Conservation (phyloP, 345 rosid genomes). For the Eucalyptus sideroxylon region DNA sequence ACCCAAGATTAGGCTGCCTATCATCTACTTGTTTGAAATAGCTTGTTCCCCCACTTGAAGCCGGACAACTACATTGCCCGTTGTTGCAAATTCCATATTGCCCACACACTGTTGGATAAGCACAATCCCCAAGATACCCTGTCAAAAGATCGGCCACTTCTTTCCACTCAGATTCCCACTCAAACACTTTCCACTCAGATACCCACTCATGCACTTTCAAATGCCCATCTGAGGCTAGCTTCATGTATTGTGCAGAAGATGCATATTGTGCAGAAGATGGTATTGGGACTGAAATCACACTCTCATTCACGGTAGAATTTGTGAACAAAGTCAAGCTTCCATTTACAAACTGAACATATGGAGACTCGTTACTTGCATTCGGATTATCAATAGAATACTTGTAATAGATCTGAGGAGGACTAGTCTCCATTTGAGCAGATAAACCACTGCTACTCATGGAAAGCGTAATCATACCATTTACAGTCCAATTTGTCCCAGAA, state of each 20-base stretch:
- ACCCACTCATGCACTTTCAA: background rate
- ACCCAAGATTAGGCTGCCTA: constrained; percentile 5
- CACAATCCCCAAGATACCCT: background rate
- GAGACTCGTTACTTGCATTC: background rate
- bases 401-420: background rate
- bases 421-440: constrained; percentile 1
- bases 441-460: background rate
- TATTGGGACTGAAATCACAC: background rate
- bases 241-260: background rate
- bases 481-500: background rate
- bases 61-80: constrained; percentile 10
- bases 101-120: constrained; percentile 14
- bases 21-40: constrained; percentile 1
- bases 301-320: background rate
- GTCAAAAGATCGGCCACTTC: constrained; percentile 3
- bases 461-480: background rate
- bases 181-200: background rate
- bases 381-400: background rate
- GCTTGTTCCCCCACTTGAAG: background rate
- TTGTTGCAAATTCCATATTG: constrained; percentile 11
- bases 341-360: background rate
- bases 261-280: background rate
- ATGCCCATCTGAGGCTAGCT: background rate
- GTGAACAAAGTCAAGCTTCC: background rate
- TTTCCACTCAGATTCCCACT: background rate